Evolutionary conservation across 345 rosid genomes (phyloP).

Genomic region (Leavenworthia alabamica): DNA sequence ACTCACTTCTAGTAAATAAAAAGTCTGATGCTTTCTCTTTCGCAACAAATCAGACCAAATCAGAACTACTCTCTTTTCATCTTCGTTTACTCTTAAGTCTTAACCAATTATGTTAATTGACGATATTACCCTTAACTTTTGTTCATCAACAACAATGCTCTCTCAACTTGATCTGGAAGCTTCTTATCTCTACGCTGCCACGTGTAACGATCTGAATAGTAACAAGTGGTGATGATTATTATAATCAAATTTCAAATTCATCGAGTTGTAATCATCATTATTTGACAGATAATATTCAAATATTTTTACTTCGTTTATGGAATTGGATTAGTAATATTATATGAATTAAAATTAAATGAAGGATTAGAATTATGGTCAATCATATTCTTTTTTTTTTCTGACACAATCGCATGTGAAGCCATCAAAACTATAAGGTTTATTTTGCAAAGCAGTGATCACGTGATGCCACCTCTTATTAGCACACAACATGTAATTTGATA

Average conservation of each 20-base stretch:
- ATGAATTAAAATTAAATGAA: not conserved
- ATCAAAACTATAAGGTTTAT: slow-evolving; percentile 26
- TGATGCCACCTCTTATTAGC: slow-evolving; percentile 13
- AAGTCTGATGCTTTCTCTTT: not conserved
- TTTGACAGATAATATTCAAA: not conserved
- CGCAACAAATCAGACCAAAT: not conserved
- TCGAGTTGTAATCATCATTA: not conserved
- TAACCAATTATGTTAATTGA: not conserved
- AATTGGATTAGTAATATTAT: not conserved
- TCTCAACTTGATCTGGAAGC: slow-evolving; percentile 11
- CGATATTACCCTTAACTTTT: slow-evolving; percentile 15
- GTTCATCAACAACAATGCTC: not conserved
- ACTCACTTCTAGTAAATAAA: not conserved
- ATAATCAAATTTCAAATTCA: not conserved
- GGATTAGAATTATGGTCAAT: slow-evolving; percentile 6
- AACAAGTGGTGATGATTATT: not conserved
- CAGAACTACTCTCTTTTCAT: slow-evolving; percentile 2
- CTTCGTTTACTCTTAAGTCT: slow-evolving; percentile 3
- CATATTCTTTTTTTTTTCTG: slow-evolving; percentile 3
- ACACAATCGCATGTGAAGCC: slow-evolving; percentile 29
- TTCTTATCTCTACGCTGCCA: slow-evolving; percentile 9
- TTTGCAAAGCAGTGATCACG: slow-evolving; percentile 20
- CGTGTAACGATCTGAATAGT: not conserved
- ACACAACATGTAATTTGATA: not conserved
- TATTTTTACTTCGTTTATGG: not conserved